phyloP scores from a whole-genome alignment of 1,284 basidiomycete genomes.

The Trichosporon sp. region DNA sequence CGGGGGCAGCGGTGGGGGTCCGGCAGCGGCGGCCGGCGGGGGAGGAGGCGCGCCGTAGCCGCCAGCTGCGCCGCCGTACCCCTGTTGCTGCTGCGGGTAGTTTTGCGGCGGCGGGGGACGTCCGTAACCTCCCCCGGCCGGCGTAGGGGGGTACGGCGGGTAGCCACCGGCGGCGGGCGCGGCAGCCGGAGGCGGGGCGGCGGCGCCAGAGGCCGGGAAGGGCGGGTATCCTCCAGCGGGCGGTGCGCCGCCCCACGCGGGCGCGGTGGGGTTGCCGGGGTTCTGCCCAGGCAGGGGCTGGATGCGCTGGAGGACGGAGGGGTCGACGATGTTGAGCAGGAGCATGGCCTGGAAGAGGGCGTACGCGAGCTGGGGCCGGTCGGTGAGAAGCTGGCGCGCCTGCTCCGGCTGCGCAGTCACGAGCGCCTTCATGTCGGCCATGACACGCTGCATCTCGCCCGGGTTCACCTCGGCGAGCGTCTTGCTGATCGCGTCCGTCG shows the following conservation, averaged over 20 bases:
- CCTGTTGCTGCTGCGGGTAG: constrained; percentile 45
- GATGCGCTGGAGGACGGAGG: constrained; percentile 56
- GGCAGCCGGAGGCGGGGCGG: constrained; percentile 32
- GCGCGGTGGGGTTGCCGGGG: constrained; percentile 18
- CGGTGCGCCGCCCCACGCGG: constrained; percentile 4
- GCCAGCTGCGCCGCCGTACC: constrained; percentile 13
- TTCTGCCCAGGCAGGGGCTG: constrained; percentile 31
- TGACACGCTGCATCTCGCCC: constrained; percentile 84
- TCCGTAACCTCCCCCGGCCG: constrained; percentile 31
- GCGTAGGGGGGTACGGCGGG: constrained; percentile 21
- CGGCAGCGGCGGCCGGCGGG: constrained; percentile 27
- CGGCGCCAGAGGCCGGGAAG: constrained; percentile 43
- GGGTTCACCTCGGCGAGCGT: constrained; percentile 80
- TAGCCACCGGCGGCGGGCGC: constrained; percentile 2
- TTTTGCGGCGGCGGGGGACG: constrained; percentile 21
- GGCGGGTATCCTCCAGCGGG: constrained; percentile 22
- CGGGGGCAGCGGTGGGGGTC: constrained; percentile 31
- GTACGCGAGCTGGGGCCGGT: constrained; percentile 90
- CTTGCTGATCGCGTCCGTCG: constrained; percentile 81
- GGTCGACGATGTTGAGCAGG: constrained; percentile 90
- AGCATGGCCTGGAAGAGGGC: constrained; percentile 94
- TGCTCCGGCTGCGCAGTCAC: constrained; percentile 87
- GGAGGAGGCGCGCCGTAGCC: constrained; percentile 17
- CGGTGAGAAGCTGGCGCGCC: constrained; percentile 70
- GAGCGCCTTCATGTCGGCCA: constrained; percentile 90